phyloP scores from a whole-genome alignment of 73 alveolate genomes.

The Blepharisma japonicum region DNA sequence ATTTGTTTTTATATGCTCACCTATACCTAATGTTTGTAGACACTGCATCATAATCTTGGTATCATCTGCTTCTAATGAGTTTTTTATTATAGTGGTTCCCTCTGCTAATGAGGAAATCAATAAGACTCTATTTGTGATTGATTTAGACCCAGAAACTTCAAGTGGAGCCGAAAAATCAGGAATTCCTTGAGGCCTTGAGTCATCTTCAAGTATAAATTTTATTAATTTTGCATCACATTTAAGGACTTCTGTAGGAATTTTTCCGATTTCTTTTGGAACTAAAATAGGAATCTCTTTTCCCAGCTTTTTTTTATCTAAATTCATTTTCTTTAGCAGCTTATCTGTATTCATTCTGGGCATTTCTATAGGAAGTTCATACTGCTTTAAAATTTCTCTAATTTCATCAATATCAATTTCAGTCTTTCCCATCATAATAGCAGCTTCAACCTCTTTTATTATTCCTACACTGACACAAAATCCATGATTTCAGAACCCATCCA shows the following conservation, averaged over 20 bases:
- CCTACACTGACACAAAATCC: constrained; percentile 26
- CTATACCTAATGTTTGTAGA: constrained; percentile 26
- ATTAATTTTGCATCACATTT: not conserved
- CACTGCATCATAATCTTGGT: not conserved
- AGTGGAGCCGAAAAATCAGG: not conserved
- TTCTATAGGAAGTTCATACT: not conserved
- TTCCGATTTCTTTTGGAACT: not conserved
- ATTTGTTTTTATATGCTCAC: not conserved
- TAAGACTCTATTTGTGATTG: constrained; percentile 35
- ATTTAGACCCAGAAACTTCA: constrained; percentile 37
- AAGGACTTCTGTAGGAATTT: not conserved
- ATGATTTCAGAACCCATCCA: not conserved
- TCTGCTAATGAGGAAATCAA: constrained; percentile 36
- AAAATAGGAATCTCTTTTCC: not conserved
- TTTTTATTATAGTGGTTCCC: constrained; percentile 25
- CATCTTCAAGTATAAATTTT: not conserved
- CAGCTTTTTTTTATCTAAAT: constrained; percentile 6
- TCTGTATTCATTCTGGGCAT: not conserved
- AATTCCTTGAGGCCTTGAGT: not conserved
- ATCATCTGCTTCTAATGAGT: constrained; percentile 30
- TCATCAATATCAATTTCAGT: constrained; percentile 9
- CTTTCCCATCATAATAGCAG: not conserved
- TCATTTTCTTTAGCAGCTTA: too few relatives aligned
- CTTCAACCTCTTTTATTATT: not conserved
- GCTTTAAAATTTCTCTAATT: not conserved